phyloP scores from a whole-genome alignment of 1,139 yeast genomes.

The Kodamaea fungicola region DNA sequence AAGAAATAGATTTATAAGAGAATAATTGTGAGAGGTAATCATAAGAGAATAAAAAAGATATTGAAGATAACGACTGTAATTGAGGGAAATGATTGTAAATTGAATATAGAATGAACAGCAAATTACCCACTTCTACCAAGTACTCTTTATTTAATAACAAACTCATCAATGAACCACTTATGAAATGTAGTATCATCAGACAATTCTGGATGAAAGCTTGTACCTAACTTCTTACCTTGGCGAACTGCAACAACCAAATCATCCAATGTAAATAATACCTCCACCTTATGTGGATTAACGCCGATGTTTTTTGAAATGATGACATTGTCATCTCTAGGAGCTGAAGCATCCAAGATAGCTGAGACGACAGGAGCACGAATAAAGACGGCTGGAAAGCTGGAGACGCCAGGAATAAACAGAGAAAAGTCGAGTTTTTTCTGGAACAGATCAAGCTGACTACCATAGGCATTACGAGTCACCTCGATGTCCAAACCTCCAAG shows the following conservation, averaged over 20 bases:
- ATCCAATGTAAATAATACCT: constrained; percentile 40
- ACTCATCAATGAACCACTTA: constrained; percentile 64
- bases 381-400: constrained; percentile 57
- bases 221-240: constrained; percentile 67
- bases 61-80: not conserved
- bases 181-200: constrained; percentile 61
- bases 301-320: constrained; percentile 26
- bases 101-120: not conserved
- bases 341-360: constrained; percentile 22
- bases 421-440: constrained; percentile 47
- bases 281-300: constrained; percentile 29
- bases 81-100: not conserved
- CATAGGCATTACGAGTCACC: constrained; percentile 74
- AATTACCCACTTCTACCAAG: not conserved
- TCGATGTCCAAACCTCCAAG: constrained; percentile 66
- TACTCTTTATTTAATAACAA: constrained; percentile 30
- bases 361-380: constrained; percentile 78
- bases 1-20: too few species aligned
- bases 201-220: constrained; percentile 82
- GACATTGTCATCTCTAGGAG: constrained; percentile 9
- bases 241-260: constrained; percentile 64
- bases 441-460: constrained; percentile 73
- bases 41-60: not conserved
- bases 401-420: constrained; percentile 39
- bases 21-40: not conserved